Percentiles rank a stretch among this genome's conserved stretches.
Evolutionary conservation across 2,329 filamentous ascomycete genomes (phyloP).

Genomic region (Pseudocercospora cruenta): DNA sequence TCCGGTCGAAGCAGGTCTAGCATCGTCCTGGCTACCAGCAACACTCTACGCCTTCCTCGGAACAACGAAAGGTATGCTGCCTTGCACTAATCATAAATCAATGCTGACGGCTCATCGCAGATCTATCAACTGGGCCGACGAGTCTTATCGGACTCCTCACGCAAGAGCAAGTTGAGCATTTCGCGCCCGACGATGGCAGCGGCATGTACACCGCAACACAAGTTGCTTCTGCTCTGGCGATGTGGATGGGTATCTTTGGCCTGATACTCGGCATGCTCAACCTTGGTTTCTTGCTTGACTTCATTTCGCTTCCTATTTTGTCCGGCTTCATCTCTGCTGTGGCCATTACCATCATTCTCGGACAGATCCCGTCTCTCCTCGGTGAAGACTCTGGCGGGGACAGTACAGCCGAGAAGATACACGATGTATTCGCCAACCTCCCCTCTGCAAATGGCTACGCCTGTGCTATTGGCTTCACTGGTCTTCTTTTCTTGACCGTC

Average conservation of each 20-base stretch:
- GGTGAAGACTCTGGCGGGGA: conserved; percentile 57
- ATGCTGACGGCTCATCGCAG: conserved; percentile 40
- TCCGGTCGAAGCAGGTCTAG: conserved; percentile 63
- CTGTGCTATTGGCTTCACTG: conserved; percentile 62
- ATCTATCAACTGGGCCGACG: conserved; percentile 66
- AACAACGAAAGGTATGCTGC: conserved; percentile 60
- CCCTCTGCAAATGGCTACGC: conserved; percentile 62
- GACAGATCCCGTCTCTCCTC: conserved; percentile 65
- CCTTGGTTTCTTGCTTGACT: conserved; percentile 54
- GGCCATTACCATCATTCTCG: conserved; percentile 66
- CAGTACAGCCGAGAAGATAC: conserved; percentile 61
- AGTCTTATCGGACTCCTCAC: conserved; percentile 67
- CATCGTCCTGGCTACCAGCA: conserved; percentile 63
- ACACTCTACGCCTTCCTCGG: conserved; percentile 63
- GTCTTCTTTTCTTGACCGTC: conserved; percentile 59
- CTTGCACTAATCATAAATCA: background rate
- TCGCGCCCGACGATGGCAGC: conserved; percentile 44
- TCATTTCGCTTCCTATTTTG: conserved; percentile 66
- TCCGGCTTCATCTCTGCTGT: conserved; percentile 69
- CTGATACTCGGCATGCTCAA: conserved; percentile 64
- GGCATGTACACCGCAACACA: conserved; percentile 57
- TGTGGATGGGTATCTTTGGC: conserved; percentile 66
- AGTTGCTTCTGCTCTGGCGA: conserved; percentile 64
- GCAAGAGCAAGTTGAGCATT: conserved; percentile 60
- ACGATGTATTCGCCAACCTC: conserved; percentile 61